phyloP scores from a whole-genome alignment of 2,329 filamentous ascomycete genomes.

The Trichoderma harzianum region DNA sequence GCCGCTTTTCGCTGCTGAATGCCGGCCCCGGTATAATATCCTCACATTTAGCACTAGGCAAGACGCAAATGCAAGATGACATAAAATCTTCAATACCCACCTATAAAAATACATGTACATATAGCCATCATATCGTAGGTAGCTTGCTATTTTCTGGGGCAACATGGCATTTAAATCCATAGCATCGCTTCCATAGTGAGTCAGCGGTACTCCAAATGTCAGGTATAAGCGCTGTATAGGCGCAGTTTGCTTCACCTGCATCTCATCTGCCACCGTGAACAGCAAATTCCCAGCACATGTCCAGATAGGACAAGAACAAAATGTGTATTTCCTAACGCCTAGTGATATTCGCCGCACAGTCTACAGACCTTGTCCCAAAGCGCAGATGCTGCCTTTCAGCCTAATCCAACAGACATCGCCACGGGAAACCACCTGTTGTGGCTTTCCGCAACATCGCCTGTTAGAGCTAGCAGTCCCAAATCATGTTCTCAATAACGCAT shows the following conservation, averaged over 20 bases:
- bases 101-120: background rate
- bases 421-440: background rate
- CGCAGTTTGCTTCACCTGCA: background rate
- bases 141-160: background rate
- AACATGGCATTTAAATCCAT: background rate
- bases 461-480: background rate
- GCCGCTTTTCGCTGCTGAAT: background rate
- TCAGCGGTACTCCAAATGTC: background rate
- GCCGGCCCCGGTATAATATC: background rate
- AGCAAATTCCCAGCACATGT: background rate
- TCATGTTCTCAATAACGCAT: constrained; percentile 7
- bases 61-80: background rate
- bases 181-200: background rate
- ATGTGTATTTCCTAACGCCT: constrained; percentile 1
- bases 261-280: too few species aligned
- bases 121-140: background rate
- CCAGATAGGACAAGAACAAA: background rate
- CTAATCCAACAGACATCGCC: background rate
- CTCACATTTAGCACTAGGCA: background rate
- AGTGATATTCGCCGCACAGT: background rate
- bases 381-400: background rate
- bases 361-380: background rate
- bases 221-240: background rate
- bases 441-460: background rate
- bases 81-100: background rate